These are phyloP conservation scores for Saccharomycopsis selenospora DNA, from an alignment of 805 yeast species.

Conservation along the genomic window DNA sequence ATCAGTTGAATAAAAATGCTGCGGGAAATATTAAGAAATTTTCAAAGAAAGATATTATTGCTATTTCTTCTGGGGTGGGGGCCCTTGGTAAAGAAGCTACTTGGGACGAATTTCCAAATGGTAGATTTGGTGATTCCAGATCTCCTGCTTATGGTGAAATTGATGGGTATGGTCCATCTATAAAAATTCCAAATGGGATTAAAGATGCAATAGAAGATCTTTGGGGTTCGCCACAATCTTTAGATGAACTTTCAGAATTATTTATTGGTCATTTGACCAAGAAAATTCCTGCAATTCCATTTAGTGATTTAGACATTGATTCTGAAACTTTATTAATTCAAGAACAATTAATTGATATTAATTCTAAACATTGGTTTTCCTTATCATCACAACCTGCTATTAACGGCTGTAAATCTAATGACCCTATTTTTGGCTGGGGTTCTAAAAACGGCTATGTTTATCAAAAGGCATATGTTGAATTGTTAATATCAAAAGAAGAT, in stretches of 20 bases:
- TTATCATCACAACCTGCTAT: conserved; percentile 96
- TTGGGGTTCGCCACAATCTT: conserved; percentile 73
- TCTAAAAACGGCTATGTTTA: conserved; percentile 81
- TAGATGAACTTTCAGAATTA: conserved; percentile 53
- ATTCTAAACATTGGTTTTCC: conserved; percentile 70
- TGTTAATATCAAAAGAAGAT: conserved; percentile 64
- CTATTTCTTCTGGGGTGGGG: conserved; percentile 80
- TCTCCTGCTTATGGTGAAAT: conserved; percentile 98
- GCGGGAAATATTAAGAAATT: conserved; percentile 2
- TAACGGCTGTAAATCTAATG: conserved; percentile 69
- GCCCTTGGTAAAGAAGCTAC: conserved; percentile 81
- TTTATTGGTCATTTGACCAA: conserved; percentile 70
- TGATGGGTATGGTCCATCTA: conserved; percentile 92
- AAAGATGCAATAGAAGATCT: conserved; percentile 56
- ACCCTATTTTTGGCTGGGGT: conserved; percentile 95
- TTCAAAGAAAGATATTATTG: conserved; percentile 55
- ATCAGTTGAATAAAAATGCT: conserved; percentile 56
- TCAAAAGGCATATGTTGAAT: conserved; percentile 91
- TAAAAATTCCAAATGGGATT: conserved; percentile 44
- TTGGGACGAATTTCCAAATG: conserved; percentile 97
- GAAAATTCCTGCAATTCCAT: conserved; percentile 74
- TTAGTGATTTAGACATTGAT: conserved; percentile 81
- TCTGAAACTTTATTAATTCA: conserved; percentile 91
- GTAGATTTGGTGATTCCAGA: conserved; percentile 90
- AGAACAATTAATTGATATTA: conserved; percentile 77